These are phyloP conservation scores for Amylostereum areolatum DNA, from an alignment of 1,284 basidiomycete genomes.

Conservation along the genomic window DNA sequence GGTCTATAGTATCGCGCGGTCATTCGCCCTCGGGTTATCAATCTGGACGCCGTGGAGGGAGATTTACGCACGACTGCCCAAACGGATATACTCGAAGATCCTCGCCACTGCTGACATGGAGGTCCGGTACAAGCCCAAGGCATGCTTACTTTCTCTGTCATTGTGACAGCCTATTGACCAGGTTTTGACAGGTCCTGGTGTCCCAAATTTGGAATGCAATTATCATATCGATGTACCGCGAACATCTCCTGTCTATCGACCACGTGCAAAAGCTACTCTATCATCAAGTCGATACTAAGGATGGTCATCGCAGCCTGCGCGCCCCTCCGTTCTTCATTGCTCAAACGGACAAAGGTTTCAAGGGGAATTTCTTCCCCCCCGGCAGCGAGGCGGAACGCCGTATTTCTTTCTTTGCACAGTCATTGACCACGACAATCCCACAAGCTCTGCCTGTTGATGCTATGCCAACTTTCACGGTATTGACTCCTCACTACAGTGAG, in stretches of 20 bases:
- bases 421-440: constrained; percentile 84
- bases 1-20: constrained; percentile 84
- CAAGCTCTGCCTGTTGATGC: constrained; percentile 89
- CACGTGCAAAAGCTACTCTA: constrained; percentile 93
- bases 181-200: constrained; percentile 70
- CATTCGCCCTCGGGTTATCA: constrained; percentile 86
- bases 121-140: constrained; percentile 96
- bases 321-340: constrained; percentile 95
- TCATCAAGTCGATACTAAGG: constrained; percentile 86
- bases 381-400: constrained; percentile 91
- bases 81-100: constrained; percentile 91
- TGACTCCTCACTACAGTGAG: constrained; percentile 94
- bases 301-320: constrained; percentile 81
- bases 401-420: constrained; percentile 96
- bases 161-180: not conserved
- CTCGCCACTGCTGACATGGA: constrained; percentile 91
- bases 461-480: constrained; percentile 96
- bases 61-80: constrained; percentile 88
- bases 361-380: constrained; percentile 89
- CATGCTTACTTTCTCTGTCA: constrained; percentile 23
- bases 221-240: constrained; percentile 99
- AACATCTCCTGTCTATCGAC: constrained; percentile 92
- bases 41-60: constrained; percentile 99
- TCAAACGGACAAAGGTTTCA: constrained; percentile 78
- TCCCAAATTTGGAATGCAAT: constrained; percentile 98